Percentiles rank a stretch among this genome's conserved stretches.
These are phyloP conservation scores for Ogataea parapolymorpha DNA, from an alignment of 805 yeast species.

Conservation along the genomic window DNA sequence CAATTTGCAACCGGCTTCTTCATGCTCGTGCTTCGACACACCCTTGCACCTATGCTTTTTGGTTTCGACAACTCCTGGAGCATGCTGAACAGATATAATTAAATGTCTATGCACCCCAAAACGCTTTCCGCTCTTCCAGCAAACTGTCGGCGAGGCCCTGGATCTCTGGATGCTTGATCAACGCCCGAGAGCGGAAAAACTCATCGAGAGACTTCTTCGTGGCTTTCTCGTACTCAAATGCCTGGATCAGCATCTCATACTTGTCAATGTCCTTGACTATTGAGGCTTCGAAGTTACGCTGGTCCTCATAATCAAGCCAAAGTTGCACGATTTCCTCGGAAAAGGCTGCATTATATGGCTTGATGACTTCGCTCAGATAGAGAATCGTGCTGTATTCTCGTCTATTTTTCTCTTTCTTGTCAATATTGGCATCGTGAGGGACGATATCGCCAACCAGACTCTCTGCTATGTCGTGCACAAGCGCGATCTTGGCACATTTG, in stretches of 20 bases:
- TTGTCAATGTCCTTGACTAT: constrained; percentile 94
- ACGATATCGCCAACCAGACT: constrained; percentile 92
- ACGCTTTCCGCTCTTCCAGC: constrained; percentile 41
- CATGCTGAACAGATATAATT: constrained; percentile 31
- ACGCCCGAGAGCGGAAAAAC: constrained; percentile 58
- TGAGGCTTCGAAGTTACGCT: constrained; percentile 75
- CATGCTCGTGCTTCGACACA: constrained; percentile 73
- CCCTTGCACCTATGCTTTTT: constrained; percentile 79
- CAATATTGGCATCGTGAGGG: constrained; percentile 63
- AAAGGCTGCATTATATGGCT: constrained; percentile 60
- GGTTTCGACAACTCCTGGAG: constrained; percentile 76
- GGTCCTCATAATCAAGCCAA: constrained; percentile 90
- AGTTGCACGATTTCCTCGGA: constrained; percentile 63
- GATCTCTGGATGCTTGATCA: constrained; percentile 71
- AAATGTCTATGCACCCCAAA: constrained; percentile 30
- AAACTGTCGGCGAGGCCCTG: constrained; percentile 63
- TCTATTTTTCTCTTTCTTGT: constrained; percentile 78
- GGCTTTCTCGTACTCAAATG: constrained; percentile 77
- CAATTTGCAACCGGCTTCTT: constrained; percentile 66
- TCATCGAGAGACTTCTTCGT: constrained; percentile 61
- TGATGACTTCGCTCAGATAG: constrained; percentile 57
- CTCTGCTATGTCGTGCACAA: constrained; percentile 94
- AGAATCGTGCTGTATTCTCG: constrained; percentile 73
- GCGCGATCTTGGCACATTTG: constrained; percentile 78
- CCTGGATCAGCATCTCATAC: constrained; percentile 78